Conservation (phyloP, 2,329 filamentous ascomycete genomes). For the Ophiostoma tasmaniense region DNA sequence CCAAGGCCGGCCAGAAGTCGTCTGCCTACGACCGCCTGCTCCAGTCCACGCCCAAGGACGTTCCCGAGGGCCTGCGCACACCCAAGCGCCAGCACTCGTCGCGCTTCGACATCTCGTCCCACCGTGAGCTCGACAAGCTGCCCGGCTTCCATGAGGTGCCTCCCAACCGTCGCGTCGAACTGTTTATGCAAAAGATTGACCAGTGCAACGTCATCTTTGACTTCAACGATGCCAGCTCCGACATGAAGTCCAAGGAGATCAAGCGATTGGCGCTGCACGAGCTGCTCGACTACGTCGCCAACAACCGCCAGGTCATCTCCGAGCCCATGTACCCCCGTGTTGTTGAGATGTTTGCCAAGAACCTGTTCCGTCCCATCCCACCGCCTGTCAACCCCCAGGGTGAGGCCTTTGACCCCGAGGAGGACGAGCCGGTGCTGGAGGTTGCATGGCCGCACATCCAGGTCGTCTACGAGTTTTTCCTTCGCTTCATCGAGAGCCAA, state of each 20-base stretch:
- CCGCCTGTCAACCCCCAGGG: constrained; percentile 96
- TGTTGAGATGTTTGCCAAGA: constrained; percentile 99
- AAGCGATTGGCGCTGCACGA: constrained; percentile 94
- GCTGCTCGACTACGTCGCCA: constrained; percentile 93
- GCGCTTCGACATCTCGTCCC: constrained; percentile 93
- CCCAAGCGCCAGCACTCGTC: constrained; percentile 88
- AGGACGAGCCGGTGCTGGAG: constrained; percentile 95
- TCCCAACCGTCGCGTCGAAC: constrained; percentile 84
- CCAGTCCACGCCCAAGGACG: constrained; percentile 89
- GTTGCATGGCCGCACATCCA: constrained; percentile 99
- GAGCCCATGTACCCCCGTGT: constrained; percentile 98
- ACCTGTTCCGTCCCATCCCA: constrained; percentile 92
- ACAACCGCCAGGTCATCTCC: constrained; percentile 96
- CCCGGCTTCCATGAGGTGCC: constrained; percentile 97
- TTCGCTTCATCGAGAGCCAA: constrained; percentile 97
- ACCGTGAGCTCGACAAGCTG: constrained; percentile 92
- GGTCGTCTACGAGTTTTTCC: constrained; percentile 98
- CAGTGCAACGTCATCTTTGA: constrained; percentile 99
- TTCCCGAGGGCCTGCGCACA: constrained; percentile 88
- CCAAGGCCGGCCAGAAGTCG: constrained; percentile 84
- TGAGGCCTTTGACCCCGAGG: constrained; percentile 95
- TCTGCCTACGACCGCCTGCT: constrained; percentile 84
- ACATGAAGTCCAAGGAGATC: constrained; percentile 99
- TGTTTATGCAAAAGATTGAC: constrained; percentile 99
- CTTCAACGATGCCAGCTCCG: constrained; percentile 94